Conservation (phyloP, 345 rosid genomes). For the Erucastrum elatum region DNA sequence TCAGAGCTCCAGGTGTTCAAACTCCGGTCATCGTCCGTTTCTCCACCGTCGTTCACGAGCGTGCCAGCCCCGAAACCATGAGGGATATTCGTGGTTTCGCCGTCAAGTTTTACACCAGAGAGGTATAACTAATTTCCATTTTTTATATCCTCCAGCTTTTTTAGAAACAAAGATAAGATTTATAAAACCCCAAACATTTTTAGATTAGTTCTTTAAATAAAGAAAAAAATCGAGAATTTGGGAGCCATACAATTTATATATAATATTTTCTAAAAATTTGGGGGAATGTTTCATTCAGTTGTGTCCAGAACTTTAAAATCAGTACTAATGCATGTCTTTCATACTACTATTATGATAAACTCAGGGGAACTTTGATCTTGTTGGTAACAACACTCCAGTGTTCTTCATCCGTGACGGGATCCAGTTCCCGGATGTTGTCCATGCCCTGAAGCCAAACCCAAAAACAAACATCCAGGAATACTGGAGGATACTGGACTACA, state of each 20-base stretch:
- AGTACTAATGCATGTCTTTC: conserved; percentile 1
- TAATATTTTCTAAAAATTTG: neutral
- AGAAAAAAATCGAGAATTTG: neutral
- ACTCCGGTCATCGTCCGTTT: conserved; percentile 95
- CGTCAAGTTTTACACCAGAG: conserved; percentile 96
- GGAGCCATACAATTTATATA: neutral
- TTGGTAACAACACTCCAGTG: conserved; percentile 98
- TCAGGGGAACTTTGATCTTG: conserved; percentile 98
- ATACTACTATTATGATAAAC: neutral
- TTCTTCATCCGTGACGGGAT: conserved; percentile 95
- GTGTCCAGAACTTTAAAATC: neutral
- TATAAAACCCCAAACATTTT: neutral
- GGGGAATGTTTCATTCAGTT: neutral
- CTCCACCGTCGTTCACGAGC: conserved; percentile 97
- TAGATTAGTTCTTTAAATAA: neutral
- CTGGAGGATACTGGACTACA: conserved; percentile 95
- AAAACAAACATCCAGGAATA: conserved; percentile 93
- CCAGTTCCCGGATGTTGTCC: conserved; percentile 93
- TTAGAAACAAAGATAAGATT: neutral
- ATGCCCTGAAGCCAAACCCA: conserved; percentile 91
- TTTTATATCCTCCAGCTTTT: neutral
- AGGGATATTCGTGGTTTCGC: conserved; percentile 99
- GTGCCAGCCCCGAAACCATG: conserved; percentile 97
- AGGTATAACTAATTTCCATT: conserved; percentile 47
- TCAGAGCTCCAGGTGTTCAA: conserved; percentile 92